Evolutionary conservation across 192 early-diverging fungal species (phyloP), one percentile per base, ranked within the genome.

Genomic region (Linnemannia elongata): DNA sequence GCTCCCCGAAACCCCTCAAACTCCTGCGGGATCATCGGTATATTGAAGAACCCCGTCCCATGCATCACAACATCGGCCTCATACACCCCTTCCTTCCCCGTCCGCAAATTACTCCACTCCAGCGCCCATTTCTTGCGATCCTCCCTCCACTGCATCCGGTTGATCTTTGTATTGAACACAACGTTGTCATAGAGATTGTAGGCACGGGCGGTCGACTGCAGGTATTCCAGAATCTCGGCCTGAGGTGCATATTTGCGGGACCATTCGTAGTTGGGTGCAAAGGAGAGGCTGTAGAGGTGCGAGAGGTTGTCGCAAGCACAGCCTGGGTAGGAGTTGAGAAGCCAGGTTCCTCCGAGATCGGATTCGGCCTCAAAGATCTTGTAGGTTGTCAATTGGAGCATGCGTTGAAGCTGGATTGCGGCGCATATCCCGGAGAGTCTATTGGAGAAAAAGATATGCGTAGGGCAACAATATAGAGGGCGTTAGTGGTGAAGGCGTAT

Each of bases 291-390:
- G 71, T 90, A 90, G 17, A 82, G 39, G 45, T 88, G 86, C 1
- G 83, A 75, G 7, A 76, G 82, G 13, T 90, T 79, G 78, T 92
- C 91, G 69, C 90, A 90, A 1, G 83, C 90, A 44, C 85, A 87
- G 7, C 91, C 89, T 9, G 90, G 89, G 54, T 88, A 89, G 10
- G 78, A 82, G 72, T 81, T 87, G 33, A 57, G 82, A 24, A 72
- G 71, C 91, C 91, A 92, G 12, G 90, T 91, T 12, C 91, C 91
- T 6, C 91, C 91, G 6, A 92, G 75, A 20, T 90, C 85, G 3
- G 76, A 17, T 13, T 75, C 68, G 57, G 57, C 72, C 49, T 92
- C 91, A 66, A 89, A 90, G 35, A 92, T 78, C 6, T 73, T 72
- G 45, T 80, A 80, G n/a, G 76, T 81, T 10, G 75, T 73, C 69